Percentiles rank a stretch among this genome's conserved stretches.
Conservation (phyloP, 1,284 basidiomycete species). For the Microbotryum violaceum region DNA sequence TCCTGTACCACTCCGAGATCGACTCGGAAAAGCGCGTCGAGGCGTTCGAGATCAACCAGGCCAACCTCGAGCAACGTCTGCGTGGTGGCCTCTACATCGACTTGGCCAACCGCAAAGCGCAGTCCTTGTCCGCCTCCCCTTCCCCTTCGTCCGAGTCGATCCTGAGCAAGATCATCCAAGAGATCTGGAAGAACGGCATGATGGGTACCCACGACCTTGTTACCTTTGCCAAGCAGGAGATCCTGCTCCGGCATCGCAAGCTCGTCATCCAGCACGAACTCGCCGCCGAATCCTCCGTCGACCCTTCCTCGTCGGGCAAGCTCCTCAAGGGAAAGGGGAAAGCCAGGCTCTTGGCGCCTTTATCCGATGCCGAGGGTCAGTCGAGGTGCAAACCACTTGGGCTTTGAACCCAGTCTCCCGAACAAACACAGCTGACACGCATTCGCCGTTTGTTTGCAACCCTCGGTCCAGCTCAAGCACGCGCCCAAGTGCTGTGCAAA, state of each 20-base stretch:
- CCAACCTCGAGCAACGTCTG: conserved; percentile 39
- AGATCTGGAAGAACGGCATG: background rate
- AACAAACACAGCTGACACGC: no score
- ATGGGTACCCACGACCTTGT: no score
- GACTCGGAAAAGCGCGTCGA: conserved; percentile 34
- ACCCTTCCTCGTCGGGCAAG: background rate
- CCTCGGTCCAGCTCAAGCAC: no score
- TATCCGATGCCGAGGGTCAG: no score
- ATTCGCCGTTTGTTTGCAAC: no score
- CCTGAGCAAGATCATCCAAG: conserved; percentile 6
- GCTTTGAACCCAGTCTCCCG: no score
- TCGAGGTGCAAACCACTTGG: no score
- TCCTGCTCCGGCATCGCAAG: conserved; percentile 8
- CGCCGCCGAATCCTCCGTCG: background rate
- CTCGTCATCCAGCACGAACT: background rate
- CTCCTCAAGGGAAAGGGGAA: conserved; percentile 5
- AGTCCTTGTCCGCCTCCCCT: conserved; percentile 40
- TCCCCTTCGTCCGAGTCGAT: conserved; percentile 3
- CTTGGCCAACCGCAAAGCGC: conserved; percentile 55
- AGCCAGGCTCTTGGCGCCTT: background rate
- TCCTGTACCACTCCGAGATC: conserved; percentile 40
- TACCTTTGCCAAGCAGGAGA: conserved; percentile 12
- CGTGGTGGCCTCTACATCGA: conserved; percentile 55
- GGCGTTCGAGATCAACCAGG: conserved; percentile 42
- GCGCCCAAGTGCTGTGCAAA: conserved; percentile 8